Conservation (phyloP, 768 basidiomycete genomes). For the Lentinus tigrinus region DNA sequence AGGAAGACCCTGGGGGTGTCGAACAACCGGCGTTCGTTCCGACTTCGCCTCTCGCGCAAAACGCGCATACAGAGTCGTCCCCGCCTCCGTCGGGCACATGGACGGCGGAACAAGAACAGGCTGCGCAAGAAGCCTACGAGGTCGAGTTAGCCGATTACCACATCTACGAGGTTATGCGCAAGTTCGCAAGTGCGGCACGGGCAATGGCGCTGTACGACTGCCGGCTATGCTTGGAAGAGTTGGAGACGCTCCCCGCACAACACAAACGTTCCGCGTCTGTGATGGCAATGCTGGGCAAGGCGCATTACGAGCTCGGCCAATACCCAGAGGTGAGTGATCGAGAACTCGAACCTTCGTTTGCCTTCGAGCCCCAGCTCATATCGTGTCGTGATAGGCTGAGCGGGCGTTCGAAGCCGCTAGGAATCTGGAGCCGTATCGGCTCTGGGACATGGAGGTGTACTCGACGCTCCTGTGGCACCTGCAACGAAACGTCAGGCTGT, state of each 20-base stretch:
- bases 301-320: constrained; percentile 87
- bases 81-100: constrained; percentile 62
- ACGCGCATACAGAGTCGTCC: constrained; percentile 48
- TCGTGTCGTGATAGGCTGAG: constrained; percentile 61
- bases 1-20: constrained; percentile 53
- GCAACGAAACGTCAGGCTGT: constrained; percentile 78
- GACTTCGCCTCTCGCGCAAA: constrained; percentile 35
- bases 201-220: constrained; percentile 77
- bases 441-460: constrained; percentile 94
- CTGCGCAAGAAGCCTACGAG: constrained; percentile 70
- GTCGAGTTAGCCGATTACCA: constrained; percentile 77
- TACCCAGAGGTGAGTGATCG: constrained; percentile 73
- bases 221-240: constrained; percentile 66
- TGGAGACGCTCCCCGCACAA: constrained; percentile 71
- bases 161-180: constrained; percentile 76
- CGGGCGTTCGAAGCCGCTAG: constrained; percentile 84
- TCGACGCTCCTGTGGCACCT: constrained; percentile 97
- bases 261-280: constrained; percentile 79
- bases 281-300: constrained; percentile 79
- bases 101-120: constrained; percentile 67
- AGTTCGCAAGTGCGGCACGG: constrained; percentile 78
- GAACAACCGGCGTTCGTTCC: constrained; percentile 54
- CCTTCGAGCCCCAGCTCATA: constrained; percentile 19
- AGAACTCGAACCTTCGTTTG: neutral
- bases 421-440: constrained; percentile 82